Percentiles rank a stretch among this genome's conserved stretches.
Conservation (phyloP, 2,329 filamentous ascomycete genomes). For the Thermochaetoides dissita region DNA sequence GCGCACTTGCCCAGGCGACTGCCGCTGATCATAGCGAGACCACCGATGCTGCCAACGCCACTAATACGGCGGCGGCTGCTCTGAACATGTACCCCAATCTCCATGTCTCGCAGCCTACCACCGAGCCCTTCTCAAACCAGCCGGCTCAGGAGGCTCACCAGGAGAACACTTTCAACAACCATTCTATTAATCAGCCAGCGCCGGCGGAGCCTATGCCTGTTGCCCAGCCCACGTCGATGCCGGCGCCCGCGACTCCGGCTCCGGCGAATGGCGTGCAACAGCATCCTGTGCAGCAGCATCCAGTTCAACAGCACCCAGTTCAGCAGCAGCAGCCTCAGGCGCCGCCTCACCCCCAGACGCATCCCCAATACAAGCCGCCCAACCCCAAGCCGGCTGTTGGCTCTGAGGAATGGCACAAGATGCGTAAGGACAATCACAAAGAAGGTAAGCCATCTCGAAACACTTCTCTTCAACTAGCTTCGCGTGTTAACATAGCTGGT, state of each 20-base stretch:
- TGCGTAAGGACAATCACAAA: constrained; percentile 96
- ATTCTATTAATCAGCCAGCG: constrained; percentile 20
- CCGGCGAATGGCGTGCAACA: constrained; percentile 26
- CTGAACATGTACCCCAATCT: constrained; percentile 45
- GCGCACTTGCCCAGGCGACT: constrained; percentile 41
- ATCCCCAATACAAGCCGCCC: constrained; percentile 17
- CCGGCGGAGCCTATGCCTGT: constrained; percentile 8
- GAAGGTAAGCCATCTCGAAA: constrained; percentile 52
- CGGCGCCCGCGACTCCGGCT: too few species aligned
- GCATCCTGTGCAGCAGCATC: not conserved
- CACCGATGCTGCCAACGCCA: constrained; percentile 38
- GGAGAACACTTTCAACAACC: constrained; percentile 20
- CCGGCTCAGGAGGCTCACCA: constrained; percentile 24
- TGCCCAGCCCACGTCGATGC: too few species aligned
- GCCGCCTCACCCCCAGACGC: constrained; percentile 24
- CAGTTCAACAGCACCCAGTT: constrained; percentile 9
- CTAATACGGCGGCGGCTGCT: constrained; percentile 45
- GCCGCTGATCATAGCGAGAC: constrained; percentile 30
- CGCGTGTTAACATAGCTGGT: not conserved
- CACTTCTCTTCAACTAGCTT: not conserved
- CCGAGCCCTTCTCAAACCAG: constrained; percentile 47
- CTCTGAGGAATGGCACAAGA: constrained; percentile 94
- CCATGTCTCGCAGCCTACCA: constrained; percentile 42
- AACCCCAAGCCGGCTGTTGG: constrained; percentile 70
- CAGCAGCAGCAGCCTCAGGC: not conserved